Percentiles rank a stretch among this genome's conserved stretches.
phyloP scores from a whole-genome alignment of 2,329 filamentous ascomycete genomes.

The Thermoascus crustaceus region DNA sequence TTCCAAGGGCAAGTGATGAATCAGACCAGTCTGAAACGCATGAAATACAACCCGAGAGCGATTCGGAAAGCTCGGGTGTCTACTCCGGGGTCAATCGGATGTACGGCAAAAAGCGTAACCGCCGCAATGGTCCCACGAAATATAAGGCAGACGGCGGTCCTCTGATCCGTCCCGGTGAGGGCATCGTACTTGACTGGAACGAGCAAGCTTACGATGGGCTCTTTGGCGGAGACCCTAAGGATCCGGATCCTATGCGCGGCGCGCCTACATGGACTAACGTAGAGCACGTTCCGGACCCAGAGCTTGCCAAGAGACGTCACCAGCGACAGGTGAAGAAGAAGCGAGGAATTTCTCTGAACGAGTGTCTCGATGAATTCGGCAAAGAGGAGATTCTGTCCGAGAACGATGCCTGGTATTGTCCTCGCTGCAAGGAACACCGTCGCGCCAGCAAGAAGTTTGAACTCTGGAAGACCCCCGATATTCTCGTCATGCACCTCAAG shows the following conservation, averaged over 20 bases:
- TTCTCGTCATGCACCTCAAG: slow-evolving; percentile 90
- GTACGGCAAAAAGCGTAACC: slow-evolving; percentile 10
- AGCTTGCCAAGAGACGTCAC: slow-evolving; percentile 56
- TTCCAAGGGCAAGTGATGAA: slow-evolving; percentile 10
- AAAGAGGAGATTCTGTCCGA: slow-evolving; percentile 90
- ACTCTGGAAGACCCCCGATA: slow-evolving; percentile 93
- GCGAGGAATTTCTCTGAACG: slow-evolving; percentile 73
- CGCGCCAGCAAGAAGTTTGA: slow-evolving; percentile 94
- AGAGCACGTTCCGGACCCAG: slow-evolving; percentile 50
- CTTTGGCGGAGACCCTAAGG: slow-evolving; percentile 45
- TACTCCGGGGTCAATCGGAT: slow-evolving; percentile 10
- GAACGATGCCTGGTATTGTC: slow-evolving; percentile 96
- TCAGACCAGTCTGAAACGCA: slow-evolving; percentile 14
- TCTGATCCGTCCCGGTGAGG: slow-evolving; percentile 72
- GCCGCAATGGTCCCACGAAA: slow-evolving; percentile 12
- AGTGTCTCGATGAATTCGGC: slow-evolving; percentile 90
- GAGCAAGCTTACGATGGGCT: slow-evolving; percentile 60
- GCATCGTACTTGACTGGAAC: slow-evolving; percentile 79
- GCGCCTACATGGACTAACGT: slow-evolving; percentile 48
- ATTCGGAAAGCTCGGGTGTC: slow-evolving; percentile 23
- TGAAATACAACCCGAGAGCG: slow-evolving; percentile 17
- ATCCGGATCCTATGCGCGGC: slow-evolving; percentile 49
- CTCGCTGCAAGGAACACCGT: slow-evolving; percentile 85
- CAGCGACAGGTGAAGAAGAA: slow-evolving; percentile 59
- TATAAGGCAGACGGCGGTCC: slow-evolving; percentile 44